Conservation (phyloP, 176 grass and related monocot genomes). For the Metroxylon sagu region DNA sequence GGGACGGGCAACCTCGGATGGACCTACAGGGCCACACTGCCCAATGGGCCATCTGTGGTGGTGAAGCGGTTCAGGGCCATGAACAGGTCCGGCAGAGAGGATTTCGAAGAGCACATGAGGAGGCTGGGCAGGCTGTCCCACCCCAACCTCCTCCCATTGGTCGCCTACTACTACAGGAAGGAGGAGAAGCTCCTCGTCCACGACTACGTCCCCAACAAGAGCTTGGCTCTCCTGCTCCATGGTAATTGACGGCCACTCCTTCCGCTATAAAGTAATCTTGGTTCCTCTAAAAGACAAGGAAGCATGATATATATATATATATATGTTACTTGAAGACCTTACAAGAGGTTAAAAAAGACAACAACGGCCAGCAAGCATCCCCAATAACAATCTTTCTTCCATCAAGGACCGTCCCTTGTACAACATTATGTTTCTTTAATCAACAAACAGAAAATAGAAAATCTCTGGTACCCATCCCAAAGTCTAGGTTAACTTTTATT, state of each 20-base stretch:
- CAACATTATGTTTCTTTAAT: too few species aligned
- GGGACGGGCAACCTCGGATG: constrained; percentile 56
- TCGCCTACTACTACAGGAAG: constrained; percentile 94
- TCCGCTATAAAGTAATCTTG: too few species aligned
- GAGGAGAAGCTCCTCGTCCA: constrained; percentile 91
- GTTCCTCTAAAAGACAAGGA: too few species aligned
- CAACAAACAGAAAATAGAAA: too few species aligned
- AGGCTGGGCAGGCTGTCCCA: constrained; percentile 68
- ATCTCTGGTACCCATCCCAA: too few species aligned
- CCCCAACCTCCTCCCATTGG: constrained; percentile 75
- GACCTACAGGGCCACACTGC: constrained; percentile 65
- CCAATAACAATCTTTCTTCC: too few species aligned
- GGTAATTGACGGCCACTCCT: background rate
- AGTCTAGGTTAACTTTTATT: too few species aligned
- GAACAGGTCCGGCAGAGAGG: constrained; percentile 74
- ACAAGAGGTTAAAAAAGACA: too few species aligned
- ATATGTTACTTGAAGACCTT: too few species aligned
- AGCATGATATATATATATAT: too few species aligned
- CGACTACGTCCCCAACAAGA: constrained; percentile 56
- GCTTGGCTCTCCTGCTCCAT: constrained; percentile 63
- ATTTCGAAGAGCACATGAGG: constrained; percentile 97
- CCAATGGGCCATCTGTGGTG: constrained; percentile 43
- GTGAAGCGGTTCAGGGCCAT: constrained; percentile 95
- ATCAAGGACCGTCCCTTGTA: too few species aligned
- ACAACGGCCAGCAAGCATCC: too few species aligned